Base-by-base conservation (phyloP, 768 basidiomycete species). In the Collybiopsis confluens region DNA sequence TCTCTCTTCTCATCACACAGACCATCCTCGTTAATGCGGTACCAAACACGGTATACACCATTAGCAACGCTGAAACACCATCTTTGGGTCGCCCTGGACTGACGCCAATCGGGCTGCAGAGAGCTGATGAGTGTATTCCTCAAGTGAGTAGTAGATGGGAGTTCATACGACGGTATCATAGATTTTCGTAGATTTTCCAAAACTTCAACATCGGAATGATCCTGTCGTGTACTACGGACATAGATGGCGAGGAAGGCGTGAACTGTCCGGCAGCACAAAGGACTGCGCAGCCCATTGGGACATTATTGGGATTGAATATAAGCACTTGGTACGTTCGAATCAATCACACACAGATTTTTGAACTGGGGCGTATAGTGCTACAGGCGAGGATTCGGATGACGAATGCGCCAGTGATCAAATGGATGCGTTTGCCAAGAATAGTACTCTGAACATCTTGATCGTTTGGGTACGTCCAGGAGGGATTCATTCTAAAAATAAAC, bases 331-430 rank as follows among this genome's bases (percentile, higher is more conserved):
- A 54, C 45, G 60, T 49, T 53, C 10, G n/a, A n/a, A 15, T 42
- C 11, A 37, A 42, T 18, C 21, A 2, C 48, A 18, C 10, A 38
- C 3, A 21, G 37, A 27, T 27, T 13, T n/a, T n/a, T n/a, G n/a
- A n/a, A n/a, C n/a, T n/a, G n/a, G n/a, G n/a, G n/a, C n/a, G n/a
- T n/a, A n/a, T n/a, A 66, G 65, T 45, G 65, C 58, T 36, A 62
- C 63, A 23, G 65, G 62, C 33, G 65, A 64, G 24, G 61, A 63
- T 20, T 57, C 65, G 4, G 56, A 62, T 41, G 65, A 66, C 35
- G 59, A 66, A 41, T 66, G 65, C 45, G 55, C 62, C 26, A 57
- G 50, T 15, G 56, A 64, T 23, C 52, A 60, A 30, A 49, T 63
- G 37, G 56, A 56, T 27, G 58, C 53, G 13, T 66, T 62, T 42